Evolutionary conservation across 2,329 filamentous ascomycete species (phyloP).

Genomic region (Elsinoe australis): DNA sequence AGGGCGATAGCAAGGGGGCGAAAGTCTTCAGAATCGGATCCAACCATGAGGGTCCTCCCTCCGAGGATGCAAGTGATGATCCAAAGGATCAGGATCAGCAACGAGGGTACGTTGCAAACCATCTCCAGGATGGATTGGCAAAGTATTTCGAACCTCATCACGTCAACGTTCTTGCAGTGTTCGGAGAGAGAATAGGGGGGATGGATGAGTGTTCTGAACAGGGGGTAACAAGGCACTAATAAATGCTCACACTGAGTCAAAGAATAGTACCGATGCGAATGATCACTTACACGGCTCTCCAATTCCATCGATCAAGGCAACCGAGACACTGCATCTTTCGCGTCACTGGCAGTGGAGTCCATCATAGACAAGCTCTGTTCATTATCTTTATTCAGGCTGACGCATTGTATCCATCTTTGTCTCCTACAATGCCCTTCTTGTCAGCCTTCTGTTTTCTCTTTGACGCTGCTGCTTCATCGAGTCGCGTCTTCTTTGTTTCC

Average conservation of each 20-base stretch:
- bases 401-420: conserved; percentile 5
- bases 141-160: background rate
- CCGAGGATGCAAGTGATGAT: no score
- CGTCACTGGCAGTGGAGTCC: background rate
- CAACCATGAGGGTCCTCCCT: no score
- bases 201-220: background rate
- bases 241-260: background rate
- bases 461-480: conserved; percentile 54
- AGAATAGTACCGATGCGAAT: background rate
- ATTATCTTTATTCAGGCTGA: background rate
- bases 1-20: no score
- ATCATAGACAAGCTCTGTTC: background rate
- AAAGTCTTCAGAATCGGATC: no score
- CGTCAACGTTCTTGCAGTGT: background rate
- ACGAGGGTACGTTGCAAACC: no score
- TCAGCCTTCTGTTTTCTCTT: conserved; percentile 50
- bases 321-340: no score
- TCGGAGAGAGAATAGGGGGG: background rate
- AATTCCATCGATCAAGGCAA: no score
- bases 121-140: no score
- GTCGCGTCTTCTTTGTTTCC: conserved; percentile 51
- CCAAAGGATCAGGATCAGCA: no score
- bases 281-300: background rate
- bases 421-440: conserved; percentile 24
- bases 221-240: no score